Evolutionary conservation across 768 basidiomycete species (phyloP).

Genomic region (Tephrocybe sp.): DNA sequence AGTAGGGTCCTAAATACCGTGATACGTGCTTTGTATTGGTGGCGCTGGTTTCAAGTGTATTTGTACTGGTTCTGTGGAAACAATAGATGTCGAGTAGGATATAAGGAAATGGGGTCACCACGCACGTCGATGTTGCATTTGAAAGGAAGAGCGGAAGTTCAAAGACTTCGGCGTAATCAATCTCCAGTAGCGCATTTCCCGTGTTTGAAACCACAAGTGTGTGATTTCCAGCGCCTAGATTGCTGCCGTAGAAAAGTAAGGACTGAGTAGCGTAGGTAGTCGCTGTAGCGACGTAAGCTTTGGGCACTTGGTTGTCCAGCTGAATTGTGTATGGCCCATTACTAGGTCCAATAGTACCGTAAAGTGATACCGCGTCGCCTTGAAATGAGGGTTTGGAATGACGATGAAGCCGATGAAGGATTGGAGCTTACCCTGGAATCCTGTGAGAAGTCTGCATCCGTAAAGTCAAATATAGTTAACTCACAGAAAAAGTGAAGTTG

Average conservation of each 20-base stretch:
- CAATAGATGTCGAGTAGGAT: not conserved
- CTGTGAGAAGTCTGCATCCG: too few relatives aligned
- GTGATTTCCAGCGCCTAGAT: not conserved
- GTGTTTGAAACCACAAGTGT: not conserved
- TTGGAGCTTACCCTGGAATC: too few relatives aligned
- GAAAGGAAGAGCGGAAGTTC: not conserved
- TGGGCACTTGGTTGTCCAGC: not conserved
- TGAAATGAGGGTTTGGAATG: not conserved
- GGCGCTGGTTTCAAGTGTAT: not conserved
- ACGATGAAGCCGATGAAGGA: not conserved
- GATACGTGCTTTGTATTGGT: not conserved
- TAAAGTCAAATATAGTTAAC: not conserved
- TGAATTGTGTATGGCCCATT: constrained; percentile 3
- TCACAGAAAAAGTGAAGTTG: not conserved
- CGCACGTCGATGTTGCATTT: not conserved
- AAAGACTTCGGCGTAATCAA: constrained; percentile 3
- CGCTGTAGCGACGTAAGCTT: not conserved
- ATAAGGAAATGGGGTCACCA: not conserved
- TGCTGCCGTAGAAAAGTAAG: constrained; percentile 4
- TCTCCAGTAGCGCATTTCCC: not conserved
- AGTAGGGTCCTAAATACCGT: not conserved
- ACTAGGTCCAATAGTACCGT: not conserved
- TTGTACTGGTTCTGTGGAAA: not conserved
- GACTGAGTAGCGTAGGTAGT: not conserved
- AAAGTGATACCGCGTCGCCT: constrained; percentile 5